Percentiles rank a stretch among this genome's conserved stretches.
These are phyloP conservation scores for Stenogyne calaminthoides DNA, from an alignment of 305 asterid species.

Conservation along the genomic window DNA sequence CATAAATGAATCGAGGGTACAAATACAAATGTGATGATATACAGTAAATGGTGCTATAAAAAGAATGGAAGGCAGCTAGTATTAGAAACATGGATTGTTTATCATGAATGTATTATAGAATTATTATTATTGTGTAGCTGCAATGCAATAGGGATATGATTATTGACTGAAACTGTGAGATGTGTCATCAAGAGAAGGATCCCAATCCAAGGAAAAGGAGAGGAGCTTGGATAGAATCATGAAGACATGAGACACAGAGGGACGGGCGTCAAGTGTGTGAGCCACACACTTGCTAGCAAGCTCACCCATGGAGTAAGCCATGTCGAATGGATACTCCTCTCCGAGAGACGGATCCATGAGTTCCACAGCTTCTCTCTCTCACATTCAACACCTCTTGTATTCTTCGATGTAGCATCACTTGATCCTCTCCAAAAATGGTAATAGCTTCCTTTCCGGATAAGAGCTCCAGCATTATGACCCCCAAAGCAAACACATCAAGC, in stretches of 20 bases:
- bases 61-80: neutral
- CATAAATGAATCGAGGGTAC: neutral
- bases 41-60: neutral
- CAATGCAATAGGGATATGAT: neutral
- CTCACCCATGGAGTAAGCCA: constrained; percentile 50
- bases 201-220: constrained; percentile 57
- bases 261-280: constrained; percentile 41
- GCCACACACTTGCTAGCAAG: constrained; percentile 56
- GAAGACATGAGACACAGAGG: constrained; percentile 39
- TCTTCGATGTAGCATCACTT: constrained; percentile 28
- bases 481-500: constrained; percentile 61
- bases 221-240: constrained; percentile 46
- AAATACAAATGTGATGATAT: neutral
- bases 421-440: neutral
- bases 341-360: constrained; percentile 52
- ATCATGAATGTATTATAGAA: neutral
- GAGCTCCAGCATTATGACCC: constrained; percentile 65
- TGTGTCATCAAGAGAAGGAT: constrained; percentile 34
- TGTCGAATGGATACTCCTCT: constrained; percentile 45
- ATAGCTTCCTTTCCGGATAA: constrained; percentile 52
- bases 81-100: neutral
- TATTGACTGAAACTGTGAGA: constrained; percentile 17
- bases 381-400: constrained; percentile 44
- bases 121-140: too few relatives aligned
- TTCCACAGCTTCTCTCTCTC: constrained; percentile 42